phyloP scores from a whole-genome alignment of 2,329 filamentous ascomycete genomes.

The Fusarium marasasianum region DNA sequence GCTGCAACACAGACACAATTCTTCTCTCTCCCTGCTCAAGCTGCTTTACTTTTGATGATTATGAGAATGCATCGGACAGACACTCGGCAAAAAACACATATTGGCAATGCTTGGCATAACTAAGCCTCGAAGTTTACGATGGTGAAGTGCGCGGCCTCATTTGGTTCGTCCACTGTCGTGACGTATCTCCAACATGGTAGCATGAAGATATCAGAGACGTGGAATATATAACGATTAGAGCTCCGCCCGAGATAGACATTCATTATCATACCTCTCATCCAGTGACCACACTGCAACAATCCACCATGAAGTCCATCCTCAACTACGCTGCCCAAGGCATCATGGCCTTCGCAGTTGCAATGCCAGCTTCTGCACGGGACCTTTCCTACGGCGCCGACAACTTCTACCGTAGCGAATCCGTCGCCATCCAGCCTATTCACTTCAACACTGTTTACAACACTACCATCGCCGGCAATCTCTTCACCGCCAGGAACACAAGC shows the following conservation, averaged over 20 bases:
- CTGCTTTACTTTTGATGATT: fast-evolving
- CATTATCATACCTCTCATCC: fast-evolving
- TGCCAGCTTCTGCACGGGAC: neutral
- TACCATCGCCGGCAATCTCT: neutral
- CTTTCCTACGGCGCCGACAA: neutral
- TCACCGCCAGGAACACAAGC: neutral
- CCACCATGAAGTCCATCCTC: neutral
- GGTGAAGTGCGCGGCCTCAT: neutral
- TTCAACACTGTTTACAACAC: neutral
- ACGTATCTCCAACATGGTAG: neutral
- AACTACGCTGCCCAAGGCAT: neutral
- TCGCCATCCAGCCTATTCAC: neutral
- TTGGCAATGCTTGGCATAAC: neutral
- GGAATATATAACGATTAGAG: neutral
- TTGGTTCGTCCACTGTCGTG: no score
- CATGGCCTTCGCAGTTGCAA: neutral
- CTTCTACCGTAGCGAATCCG: neutral
- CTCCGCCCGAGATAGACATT: fast-evolving
- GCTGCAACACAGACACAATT: neutral
- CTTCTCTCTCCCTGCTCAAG: neutral
- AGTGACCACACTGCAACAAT: fast-evolving
- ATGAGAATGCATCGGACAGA: neutral
- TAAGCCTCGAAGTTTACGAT: neutral
- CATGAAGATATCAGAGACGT: fast-evolving
- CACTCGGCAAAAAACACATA: neutral